phyloP scores from a whole-genome alignment of 345 rosid genomes.

The Citrus hindsii region DNA sequence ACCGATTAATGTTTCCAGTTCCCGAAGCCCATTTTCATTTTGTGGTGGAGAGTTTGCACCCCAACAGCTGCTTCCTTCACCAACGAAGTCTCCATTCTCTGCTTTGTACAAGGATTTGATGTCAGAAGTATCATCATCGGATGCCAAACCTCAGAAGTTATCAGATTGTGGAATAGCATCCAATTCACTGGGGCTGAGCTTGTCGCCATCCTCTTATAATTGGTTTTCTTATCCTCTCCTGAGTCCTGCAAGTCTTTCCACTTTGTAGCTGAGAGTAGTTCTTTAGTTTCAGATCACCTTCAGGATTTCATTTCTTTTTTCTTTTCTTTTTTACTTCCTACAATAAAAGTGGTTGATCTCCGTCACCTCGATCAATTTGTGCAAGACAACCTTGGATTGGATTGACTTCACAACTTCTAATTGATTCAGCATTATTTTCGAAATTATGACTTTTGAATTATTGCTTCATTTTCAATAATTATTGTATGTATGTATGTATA shows the following conservation, averaged over 20 bases:
- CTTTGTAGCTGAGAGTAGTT: slow-evolving; percentile 37
- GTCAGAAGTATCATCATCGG: slow-evolving; percentile 12
- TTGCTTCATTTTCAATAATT: not conserved
- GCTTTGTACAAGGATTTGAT: slow-evolving; percentile 26
- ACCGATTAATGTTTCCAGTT: slow-evolving; percentile 25
- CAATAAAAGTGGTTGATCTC: not conserved
- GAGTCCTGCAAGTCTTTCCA: slow-evolving; percentile 60
- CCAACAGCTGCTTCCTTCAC: slow-evolving; percentile 6
- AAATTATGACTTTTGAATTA: not conserved
- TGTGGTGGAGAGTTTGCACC: slow-evolving; percentile 3
- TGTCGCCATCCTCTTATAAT: slow-evolving; percentile 45
- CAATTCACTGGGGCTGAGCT: slow-evolving; percentile 32
- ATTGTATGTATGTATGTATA: no score
- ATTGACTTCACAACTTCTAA: no score
- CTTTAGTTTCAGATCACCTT: slow-evolving; percentile 4
- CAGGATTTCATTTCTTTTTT: not conserved
- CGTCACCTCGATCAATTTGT: not conserved
- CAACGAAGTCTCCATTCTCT: slow-evolving; percentile 23
- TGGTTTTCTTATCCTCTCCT: slow-evolving; percentile 55
- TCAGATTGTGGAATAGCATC: slow-evolving; percentile 9
- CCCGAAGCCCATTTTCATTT: not conserved
- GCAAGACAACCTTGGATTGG: not conserved
- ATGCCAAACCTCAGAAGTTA: slow-evolving; percentile 5
- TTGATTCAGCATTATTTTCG: not conserved
- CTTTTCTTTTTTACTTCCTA: not conserved